Percentiles rank a stretch among this genome's conserved stretches.
phyloP scores from a whole-genome alignment of 1,284 basidiomycete genomes.

The Moesziomyces sp. region DNA sequence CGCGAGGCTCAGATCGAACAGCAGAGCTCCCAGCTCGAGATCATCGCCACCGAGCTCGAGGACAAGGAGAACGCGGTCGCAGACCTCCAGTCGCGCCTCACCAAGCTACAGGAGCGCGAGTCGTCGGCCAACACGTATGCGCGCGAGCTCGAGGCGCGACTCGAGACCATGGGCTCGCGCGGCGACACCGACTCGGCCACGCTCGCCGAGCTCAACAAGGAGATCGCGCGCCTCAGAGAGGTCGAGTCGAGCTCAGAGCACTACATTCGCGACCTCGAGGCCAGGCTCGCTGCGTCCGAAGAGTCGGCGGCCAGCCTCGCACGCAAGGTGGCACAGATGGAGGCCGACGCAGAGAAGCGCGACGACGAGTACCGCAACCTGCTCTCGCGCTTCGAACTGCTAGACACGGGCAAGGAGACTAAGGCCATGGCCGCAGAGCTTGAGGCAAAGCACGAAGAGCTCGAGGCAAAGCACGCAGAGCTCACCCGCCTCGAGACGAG shows the following conservation, averaged over 20 bases:
- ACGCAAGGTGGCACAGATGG: constrained; percentile 79
- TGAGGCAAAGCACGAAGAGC: constrained; percentile 79
- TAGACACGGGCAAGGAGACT: constrained; percentile 71
- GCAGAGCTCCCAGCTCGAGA: constrained; percentile 69
- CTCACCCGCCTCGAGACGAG: constrained; percentile 79
- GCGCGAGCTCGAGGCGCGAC: constrained; percentile 87
- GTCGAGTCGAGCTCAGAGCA: constrained; percentile 77
- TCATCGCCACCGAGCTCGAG: constrained; percentile 75
- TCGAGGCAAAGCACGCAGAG: constrained; percentile 80
- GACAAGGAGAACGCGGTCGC: constrained; percentile 82
- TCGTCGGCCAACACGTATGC: constrained; percentile 92
- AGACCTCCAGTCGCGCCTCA: constrained; percentile 82
- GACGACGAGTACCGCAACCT: constrained; percentile 77
- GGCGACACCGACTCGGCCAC: constrained; percentile 80
- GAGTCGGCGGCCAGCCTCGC: constrained; percentile 78
- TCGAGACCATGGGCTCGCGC: constrained; percentile 83
- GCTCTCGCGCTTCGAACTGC: constrained; percentile 77
- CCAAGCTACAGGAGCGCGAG: constrained; percentile 87
- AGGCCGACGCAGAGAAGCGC: constrained; percentile 79
- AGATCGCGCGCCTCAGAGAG: constrained; percentile 82
- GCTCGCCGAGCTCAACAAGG: constrained; percentile 82
- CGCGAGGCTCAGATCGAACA: constrained; percentile 81
- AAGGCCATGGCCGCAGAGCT: constrained; percentile 74
- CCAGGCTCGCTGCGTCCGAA: constrained; percentile 81
- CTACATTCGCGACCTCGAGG: constrained; percentile 91